phyloP scores from a whole-genome alignment of 148 eudicot genomes.

The Selenicereus undatus region DNA sequence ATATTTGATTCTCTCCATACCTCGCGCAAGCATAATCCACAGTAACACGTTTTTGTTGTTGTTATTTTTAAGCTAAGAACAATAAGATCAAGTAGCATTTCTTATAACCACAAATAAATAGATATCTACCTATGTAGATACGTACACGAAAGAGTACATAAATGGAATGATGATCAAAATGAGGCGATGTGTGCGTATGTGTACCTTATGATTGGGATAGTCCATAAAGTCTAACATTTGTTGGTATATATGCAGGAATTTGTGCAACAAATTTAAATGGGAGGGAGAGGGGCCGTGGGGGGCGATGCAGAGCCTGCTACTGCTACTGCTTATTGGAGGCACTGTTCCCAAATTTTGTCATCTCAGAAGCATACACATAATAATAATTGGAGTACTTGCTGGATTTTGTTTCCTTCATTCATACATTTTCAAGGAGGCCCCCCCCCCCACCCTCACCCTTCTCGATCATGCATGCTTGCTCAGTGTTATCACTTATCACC shows the following conservation, averaged over 20 bases:
- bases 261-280: constrained; percentile 2
- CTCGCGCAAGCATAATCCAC: no score
- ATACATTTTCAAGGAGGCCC: constrained; percentile 14
- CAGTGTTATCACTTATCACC: constrained; percentile 8
- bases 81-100: no score
- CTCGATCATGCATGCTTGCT: background rate
- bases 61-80: no score
- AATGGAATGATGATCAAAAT: background rate
- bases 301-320: background rate
- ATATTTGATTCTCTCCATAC: no score
- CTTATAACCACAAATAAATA: background rate
- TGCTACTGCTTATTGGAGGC: background rate
- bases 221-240: constrained; percentile 10
- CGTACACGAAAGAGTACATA: background rate
- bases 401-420: constrained; percentile 22
- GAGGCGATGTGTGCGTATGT: background rate
- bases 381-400: constrained; percentile 1
- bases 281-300: constrained; percentile 9
- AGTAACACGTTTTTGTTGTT: no score
- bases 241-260: constrained; percentile 15
- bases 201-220: constrained; percentile 12
- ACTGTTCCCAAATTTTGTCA: constrained; percentile 14
- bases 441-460: background rate
- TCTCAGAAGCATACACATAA: constrained; percentile 5
- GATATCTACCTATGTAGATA: background rate